Conservation (phyloP, 768 basidiomycete species). For the Aureoboletus auriporus region DNA sequence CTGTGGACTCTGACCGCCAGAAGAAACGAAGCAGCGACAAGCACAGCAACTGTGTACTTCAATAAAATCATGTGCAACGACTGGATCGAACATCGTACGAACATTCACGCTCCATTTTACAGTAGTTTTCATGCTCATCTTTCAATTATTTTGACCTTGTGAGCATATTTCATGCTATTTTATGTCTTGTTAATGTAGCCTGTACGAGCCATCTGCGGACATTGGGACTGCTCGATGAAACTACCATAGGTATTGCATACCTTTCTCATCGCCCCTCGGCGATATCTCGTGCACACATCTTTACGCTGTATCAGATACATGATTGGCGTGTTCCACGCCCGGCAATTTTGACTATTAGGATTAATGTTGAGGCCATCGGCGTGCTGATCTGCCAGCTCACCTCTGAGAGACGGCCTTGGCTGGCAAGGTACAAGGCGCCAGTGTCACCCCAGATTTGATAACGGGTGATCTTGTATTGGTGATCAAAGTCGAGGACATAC, state of each 20-base stretch:
- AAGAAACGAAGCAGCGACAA: slow-evolving; percentile 30
- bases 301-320: slow-evolving; percentile 13
- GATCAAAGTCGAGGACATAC: slow-evolving; percentile 59
- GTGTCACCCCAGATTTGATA: slow-evolving; percentile 72
- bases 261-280: neutral
- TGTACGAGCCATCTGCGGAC: slow-evolving; percentile 4
- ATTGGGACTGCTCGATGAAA: slow-evolving; percentile 1
- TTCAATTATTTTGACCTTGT: neutral
- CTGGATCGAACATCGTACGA: slow-evolving; percentile 1
- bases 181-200: slow-evolving; percentile 19
- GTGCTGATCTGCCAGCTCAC: slow-evolving; percentile 1
- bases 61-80: slow-evolving; percentile 12
- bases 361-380: neutral
- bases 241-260: neutral
- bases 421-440: slow-evolving; percentile 58
- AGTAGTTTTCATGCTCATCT: neutral
- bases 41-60: slow-evolving; percentile 22
- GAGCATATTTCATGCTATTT: slow-evolving; percentile 10
- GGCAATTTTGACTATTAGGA: neutral
- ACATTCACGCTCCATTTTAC: neutral
- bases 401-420: slow-evolving; percentile 39
- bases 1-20: slow-evolving; percentile 15
- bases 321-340: neutral
- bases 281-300: slow-evolving; percentile 3
- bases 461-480: slow-evolving; percentile 47